phyloP scores from a whole-genome alignment of 768 basidiomycete species.

The Suillus brevipes region DNA sequence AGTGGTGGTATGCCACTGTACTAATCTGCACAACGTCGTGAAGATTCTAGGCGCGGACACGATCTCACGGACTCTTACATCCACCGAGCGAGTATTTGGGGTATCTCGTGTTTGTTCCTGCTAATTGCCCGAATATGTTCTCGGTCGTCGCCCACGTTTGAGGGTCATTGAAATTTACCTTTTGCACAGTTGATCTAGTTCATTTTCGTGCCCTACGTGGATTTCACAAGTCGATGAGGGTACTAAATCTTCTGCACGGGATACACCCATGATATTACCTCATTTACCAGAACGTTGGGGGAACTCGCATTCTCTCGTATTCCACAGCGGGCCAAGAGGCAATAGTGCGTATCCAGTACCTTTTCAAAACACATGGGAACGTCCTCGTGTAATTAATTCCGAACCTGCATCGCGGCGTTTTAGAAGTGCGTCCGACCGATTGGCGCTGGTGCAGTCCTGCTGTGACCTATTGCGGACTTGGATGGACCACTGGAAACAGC shows the following conservation, averaged over 20 bases:
- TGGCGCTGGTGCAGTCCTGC: conserved; percentile 28
- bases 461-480: conserved; percentile 27
- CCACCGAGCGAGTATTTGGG: conserved; percentile 48
- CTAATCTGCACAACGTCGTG: conserved; percentile 17
- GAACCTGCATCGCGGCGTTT: conserved; percentile 37
- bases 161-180: conserved; percentile 1
- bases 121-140: conserved; percentile 29
- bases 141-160: background rate
- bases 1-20: conserved; percentile 39
- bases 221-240: conserved; percentile 11
- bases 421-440: conserved; percentile 27
- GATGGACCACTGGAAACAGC: conserved; percentile 13
- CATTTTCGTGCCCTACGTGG: conserved; percentile 29
- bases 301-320: conserved; percentile 16
- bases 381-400: conserved; percentile 21
- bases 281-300: conserved; percentile 27
- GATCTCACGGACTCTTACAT: conserved; percentile 34
- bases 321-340: conserved; percentile 31
- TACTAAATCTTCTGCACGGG: conserved; percentile 16
- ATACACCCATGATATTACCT: conserved; percentile 26
- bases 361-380: conserved; percentile 19
- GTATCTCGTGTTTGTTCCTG: conserved; percentile 33
- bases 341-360: conserved; percentile 36
- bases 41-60: conserved; percentile 22
- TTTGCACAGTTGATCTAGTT: conserved; percentile 21